phyloP scores from a whole-genome alignment of 768 basidiomycete genomes.

The Dioszegia aurantiaca region DNA sequence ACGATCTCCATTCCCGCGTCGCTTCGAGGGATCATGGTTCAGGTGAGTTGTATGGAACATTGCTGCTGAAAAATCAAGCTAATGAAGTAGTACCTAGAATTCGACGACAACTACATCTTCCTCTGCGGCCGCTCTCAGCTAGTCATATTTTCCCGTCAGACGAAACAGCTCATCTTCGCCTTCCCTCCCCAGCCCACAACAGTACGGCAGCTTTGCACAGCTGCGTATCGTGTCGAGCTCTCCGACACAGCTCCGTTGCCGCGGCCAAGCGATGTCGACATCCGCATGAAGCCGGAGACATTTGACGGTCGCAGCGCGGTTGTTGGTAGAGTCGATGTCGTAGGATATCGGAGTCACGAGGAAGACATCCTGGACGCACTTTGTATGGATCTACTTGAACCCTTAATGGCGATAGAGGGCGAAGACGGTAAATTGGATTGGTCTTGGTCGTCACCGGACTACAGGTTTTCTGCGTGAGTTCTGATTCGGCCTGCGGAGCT shows the following conservation, averaged over 20 bases:
- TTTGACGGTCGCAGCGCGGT: not conserved
- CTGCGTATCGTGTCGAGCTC: not conserved
- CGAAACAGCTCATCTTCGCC: constrained; percentile 15
- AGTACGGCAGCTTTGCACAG: not conserved
- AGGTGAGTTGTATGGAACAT: not conserved
- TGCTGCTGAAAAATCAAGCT: constrained; percentile 1
- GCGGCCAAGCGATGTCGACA: too few relatives aligned
- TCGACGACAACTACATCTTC: constrained; percentile 40
- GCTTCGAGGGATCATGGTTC: not conserved
- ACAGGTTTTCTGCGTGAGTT: constrained; percentile 15
- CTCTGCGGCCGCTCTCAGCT: constrained; percentile 20
- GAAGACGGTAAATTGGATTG: not conserved
- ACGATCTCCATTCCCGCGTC: not conserved
- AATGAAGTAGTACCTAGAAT: constrained; percentile 36
- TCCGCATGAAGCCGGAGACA: too few relatives aligned
- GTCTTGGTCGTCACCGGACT: not conserved
- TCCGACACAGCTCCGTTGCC: not conserved
- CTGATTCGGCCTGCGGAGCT: not conserved
- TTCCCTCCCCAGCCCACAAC: constrained; percentile 22
- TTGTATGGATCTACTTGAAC: not conserved
- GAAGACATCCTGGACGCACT: not conserved
- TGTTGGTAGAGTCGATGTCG: not conserved
- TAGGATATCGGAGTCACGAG: not conserved
- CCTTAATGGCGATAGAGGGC: not conserved
- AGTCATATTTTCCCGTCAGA: constrained; percentile 25